Evolutionary conservation across 179 eudicot genomes (phyloP).

Genomic region (Drosera spatulata): DNA sequence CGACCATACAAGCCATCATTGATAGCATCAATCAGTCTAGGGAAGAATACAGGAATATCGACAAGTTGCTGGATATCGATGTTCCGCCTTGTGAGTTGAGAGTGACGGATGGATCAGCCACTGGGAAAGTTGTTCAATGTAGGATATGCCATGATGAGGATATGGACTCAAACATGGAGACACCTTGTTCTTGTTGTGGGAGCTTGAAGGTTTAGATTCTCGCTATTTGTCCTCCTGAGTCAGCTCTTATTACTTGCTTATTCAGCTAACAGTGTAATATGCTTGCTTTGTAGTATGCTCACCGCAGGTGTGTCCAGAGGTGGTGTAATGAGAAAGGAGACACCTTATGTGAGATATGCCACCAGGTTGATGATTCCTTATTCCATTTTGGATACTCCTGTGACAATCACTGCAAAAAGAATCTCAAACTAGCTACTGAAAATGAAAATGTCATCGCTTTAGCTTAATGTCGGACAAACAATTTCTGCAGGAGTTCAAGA

Average conservation of each 20-base stretch:
- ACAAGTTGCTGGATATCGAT: conserved; percentile 23
- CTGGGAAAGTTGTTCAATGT: conserved; percentile 72
- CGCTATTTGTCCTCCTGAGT: neutral
- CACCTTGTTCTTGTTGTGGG: conserved; percentile 96
- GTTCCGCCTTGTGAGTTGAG: conserved; percentile 20
- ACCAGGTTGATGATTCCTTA: conserved; percentile 44
- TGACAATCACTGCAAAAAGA: conserved; percentile 30
- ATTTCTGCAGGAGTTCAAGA: conserved; percentile 59
- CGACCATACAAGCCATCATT: conserved; percentile 37
- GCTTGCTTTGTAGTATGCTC: conserved; percentile 69
- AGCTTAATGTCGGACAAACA: conserved; percentile 1
- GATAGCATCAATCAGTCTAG: conserved; percentile 24
- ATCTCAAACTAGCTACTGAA: conserved; percentile 57
- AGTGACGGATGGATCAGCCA: conserved; percentile 8
- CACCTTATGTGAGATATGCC: conserved; percentile 86
- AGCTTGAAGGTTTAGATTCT: conserved; percentile 48
- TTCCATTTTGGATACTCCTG: neutral
- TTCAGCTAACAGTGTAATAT: neutral
- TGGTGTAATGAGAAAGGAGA: conserved; percentile 99
- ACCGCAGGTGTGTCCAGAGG: conserved; percentile 89
- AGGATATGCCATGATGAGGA: conserved; percentile 97
- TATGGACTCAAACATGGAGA: conserved; percentile 68
- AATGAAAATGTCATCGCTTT: neutral
- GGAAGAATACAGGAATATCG: conserved; percentile 10
- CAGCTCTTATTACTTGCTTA: neutral